phyloP scores from a whole-genome alignment of 192 early-diverging fungal species.

The Entomortierella parvispora region DNA sequence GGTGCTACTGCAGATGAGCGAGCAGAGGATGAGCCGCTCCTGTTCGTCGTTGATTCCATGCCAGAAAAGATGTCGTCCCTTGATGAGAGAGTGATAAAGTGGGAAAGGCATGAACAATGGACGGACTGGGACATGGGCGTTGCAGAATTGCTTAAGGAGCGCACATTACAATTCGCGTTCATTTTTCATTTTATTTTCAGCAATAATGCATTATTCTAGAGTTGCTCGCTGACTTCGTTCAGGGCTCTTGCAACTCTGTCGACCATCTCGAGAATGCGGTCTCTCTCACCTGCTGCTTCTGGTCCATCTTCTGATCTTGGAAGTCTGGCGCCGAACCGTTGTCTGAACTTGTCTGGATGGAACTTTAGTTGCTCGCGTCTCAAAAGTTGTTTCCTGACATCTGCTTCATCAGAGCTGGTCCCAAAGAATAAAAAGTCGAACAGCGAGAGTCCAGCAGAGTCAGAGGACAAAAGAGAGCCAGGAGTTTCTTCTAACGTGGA shows the following conservation, averaged over 20 bases:
- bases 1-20: not conserved
- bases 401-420: constrained; percentile 3
- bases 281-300: constrained; percentile 18
- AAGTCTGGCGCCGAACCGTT: constrained; percentile 28
- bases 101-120: not conserved
- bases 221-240: constrained; percentile 18
- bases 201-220: not conserved
- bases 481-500: not conserved
- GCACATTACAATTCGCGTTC: too few species aligned
- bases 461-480: not conserved
- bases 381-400: constrained; percentile 23
- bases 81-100: not conserved
- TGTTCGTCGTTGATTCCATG: not conserved
- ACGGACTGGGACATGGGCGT: too few species aligned
- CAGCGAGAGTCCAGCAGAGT: constrained; percentile 1
- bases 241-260: constrained; percentile 24
- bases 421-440: constrained; percentile 45
- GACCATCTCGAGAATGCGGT: constrained; percentile 23
- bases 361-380: constrained; percentile 47
- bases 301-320: not conserved
- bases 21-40: not conserved
- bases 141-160: too few species aligned
- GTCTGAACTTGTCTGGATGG: constrained; percentile 47
- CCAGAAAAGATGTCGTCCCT: not conserved
- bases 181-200: too few species aligned